Evolutionary conservation across 495 filamentous ascomycete genomes (phyloP).

Genomic region (Xylaria sp.): DNA sequence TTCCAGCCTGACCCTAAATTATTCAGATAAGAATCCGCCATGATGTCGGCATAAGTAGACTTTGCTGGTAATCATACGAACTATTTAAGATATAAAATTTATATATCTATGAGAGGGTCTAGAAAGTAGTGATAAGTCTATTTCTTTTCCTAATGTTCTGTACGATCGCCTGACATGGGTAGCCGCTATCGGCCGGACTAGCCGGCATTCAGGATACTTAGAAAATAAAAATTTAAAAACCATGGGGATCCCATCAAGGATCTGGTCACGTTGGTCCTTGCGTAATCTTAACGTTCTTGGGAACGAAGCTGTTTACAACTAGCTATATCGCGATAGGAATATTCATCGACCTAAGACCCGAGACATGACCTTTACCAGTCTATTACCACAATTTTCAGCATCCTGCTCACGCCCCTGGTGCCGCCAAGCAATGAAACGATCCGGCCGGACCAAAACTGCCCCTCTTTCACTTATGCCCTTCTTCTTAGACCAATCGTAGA

Average conservation of each 20-base stretch:
- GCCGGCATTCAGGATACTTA: background rate
- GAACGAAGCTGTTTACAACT: background rate
- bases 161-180: background rate
- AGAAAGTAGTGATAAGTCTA: background rate
- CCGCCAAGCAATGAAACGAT: slow-evolving; percentile 54
- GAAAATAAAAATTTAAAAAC: background rate
- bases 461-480: slow-evolving; percentile 49
- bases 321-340: background rate
- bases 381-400: background rate
- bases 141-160: background rate
- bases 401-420: slow-evolving; percentile 18
- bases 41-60: background rate
- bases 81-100: too few species aligned
- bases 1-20: background rate
- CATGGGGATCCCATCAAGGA: background rate
- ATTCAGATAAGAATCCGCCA: background rate
- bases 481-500: slow-evolving; percentile 45
- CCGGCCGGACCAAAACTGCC: slow-evolving; percentile 52
- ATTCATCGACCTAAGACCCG: slow-evolving; percentile 14
- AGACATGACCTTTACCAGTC: background rate
- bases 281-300: background rate
- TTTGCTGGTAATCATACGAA: background rate
- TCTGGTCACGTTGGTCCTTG: background rate
- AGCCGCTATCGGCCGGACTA: background rate
- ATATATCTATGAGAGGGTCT: too few species aligned